A percentile compares a stretch with the other conserved stretches of the same genome.
Conservation (phyloP, 495 filamentous ascomycete genomes). For the Neurospora sp. region DNA sequence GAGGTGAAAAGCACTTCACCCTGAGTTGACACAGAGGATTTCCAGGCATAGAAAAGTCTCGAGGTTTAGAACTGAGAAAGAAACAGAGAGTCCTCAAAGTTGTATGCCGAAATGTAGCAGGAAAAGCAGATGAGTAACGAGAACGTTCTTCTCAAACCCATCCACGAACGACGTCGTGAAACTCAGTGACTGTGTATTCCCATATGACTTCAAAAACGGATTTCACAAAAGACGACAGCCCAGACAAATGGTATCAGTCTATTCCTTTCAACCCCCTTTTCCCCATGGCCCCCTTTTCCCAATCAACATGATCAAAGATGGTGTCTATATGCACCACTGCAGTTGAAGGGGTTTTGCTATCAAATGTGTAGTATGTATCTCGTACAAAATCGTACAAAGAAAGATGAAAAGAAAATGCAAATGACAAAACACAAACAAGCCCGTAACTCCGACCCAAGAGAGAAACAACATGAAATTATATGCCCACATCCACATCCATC, state of each 20-base stretch:
- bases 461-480: background rate
- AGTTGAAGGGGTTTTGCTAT: background rate
- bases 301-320: background rate
- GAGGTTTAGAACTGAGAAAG: background rate
- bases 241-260: conserved; percentile 3
- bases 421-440: background rate
- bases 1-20: background rate
- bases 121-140: background rate
- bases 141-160: background rate
- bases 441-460: conserved; percentile 2
- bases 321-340: background rate
- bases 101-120: background rate
- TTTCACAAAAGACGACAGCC: background rate
- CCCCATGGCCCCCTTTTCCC: background rate
- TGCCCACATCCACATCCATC: background rate
- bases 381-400: background rate
- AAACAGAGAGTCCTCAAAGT: background rate
- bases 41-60: background rate
- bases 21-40: background rate
- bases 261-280: background rate
- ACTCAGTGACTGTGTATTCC: background rate
- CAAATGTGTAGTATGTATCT: background rate
- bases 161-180: background rate
- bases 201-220: background rate
- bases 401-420: background rate